Base-by-base conservation (phyloP, 305 asterid species). In the Vinca major region DNA sequence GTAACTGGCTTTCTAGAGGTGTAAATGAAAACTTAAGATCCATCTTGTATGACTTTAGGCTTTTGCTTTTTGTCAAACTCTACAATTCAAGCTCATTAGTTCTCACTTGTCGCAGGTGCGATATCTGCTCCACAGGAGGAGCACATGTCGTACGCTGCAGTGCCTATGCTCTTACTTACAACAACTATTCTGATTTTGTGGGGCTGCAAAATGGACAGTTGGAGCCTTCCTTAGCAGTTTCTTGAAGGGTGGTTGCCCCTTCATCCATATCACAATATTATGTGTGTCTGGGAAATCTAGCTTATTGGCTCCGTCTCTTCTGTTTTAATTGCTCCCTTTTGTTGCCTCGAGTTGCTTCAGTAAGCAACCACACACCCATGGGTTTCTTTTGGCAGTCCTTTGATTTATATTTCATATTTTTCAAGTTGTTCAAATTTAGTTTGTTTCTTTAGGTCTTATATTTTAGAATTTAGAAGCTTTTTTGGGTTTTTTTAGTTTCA, bases 111-210 rank as follows among this genome's bases (percentile, higher is more conserved):
- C 96, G 97, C 97, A 90, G 97, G 95, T 92, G 98, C 98, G 98
- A 92, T 92, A 92, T 92, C 89, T 92, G 98, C 98, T 92, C 98
- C 98, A 71, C 85, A 79, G 95, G 93, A 80, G 97, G 97, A 90
- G 97, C 96, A 92, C 94, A 88, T 92, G 98, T 92, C 98, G 96
- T 92, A 90, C 99, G 92, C 98, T 91, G 99, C 95, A 81, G 79
- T 91, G 96, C 92, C 79, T 76, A 81, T 86, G 93, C 86, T 83
- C 95, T 88, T 90, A 82, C 81, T 84, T 86, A 81, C 89, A 75
- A 84, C 92, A 85, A 80, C 84, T 83, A 84, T 82, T 77, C 89
- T 86, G 91, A 86, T 83, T 89, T 88, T 89, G 84, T 87, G 86
- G 89, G 95, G 90, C 87, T 90, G 98, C 96, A 83, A 87, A 86